Evolutionary conservation across 1,284 basidiomycete genomes (phyloP), one percentile per base, ranked within the genome.

Genomic region (Puccinia sorghi): DNA sequence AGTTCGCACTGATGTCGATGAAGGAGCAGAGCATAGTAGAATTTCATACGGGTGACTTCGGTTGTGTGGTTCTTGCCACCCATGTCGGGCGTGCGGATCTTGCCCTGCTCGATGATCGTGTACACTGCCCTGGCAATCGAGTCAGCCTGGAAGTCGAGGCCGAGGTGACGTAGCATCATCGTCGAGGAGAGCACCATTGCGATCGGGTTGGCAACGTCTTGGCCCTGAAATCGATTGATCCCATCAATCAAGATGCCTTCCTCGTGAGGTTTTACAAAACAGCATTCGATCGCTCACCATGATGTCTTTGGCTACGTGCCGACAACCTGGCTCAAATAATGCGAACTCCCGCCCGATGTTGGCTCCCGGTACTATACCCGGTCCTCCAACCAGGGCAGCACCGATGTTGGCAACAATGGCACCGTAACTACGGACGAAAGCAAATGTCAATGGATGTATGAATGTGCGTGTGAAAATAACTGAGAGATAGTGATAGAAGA

Each of bases 101-200:
- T 92, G 83, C 92, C 92, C 81, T 90, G 89, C 83, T 91, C 90
- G 84, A 99, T 93, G 82, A 97, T 93, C 84, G 93, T 91, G 86
- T 98, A 97, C 11, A 94, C 94, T 77, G 94, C 92, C 81, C 89
- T 88, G 61, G 97, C 94, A 84, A 99, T 97, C 84, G 88, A 90
- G 88, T 99, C 97, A 78, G 97, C 97, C 84, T 97, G 91, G 83
- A 90, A 87, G 86, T 97, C 94, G 81, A 99, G 90, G 90, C 95
- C 96, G 81, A 99, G 90, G 86, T 99, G 97, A 83, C 96, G 89
- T 82, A 99, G 89, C 93, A 99, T 93, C 96, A 99, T 99, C 79
- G 96, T 96, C 57, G 96, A 90, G 80, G 92, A 94, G 81, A 99
- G 90, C 84, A 99, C 91, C 93, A 99, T 97, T 73, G 97, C 97